phyloP scores from a whole-genome alignment of 1,284 basidiomycete species.

The Agroathelia rolfsii region DNA sequence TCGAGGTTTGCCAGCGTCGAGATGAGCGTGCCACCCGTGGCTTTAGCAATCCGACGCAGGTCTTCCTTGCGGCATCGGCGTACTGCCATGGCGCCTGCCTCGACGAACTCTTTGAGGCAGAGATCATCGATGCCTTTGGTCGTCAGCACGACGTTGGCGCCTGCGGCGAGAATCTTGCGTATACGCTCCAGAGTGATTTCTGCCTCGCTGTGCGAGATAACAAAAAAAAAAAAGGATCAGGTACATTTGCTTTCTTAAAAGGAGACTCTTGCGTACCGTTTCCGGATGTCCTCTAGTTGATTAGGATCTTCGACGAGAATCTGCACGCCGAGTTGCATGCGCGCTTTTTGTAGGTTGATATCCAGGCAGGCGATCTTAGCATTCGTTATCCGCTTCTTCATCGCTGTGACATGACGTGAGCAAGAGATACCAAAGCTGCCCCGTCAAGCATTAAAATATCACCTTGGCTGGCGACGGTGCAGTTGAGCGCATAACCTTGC shows the following conservation, averaged over 20 bases:
- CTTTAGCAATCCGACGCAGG: conserved; percentile 91
- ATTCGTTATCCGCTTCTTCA: conserved; percentile 90
- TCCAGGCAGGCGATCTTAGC: conserved; percentile 99
- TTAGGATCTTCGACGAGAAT: conserved; percentile 97
- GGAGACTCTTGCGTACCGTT: conserved; percentile 44
- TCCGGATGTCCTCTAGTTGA: conserved; percentile 94
- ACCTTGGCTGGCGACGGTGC: conserved; percentile 98
- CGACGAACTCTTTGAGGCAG: conserved; percentile 97
- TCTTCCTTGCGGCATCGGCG: conserved; percentile 98
- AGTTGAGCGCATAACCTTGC: conserved; percentile 96
- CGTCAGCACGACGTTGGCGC: conserved; percentile 95
- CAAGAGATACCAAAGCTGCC: conserved; percentile 1
- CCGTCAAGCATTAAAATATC: conserved; percentile 4
- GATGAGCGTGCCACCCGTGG: conserved; percentile 91
- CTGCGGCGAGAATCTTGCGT: conserved; percentile 90
- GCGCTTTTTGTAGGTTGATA: conserved; percentile 94
- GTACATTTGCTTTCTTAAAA: conserved; percentile 2
- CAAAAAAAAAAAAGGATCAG: conserved; percentile 3
- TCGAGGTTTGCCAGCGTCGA: conserved; percentile 94
- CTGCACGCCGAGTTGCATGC: conserved; percentile 98
- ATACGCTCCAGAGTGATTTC: conserved; percentile 97
- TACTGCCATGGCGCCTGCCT: conserved; percentile 98
- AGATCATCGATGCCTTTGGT: conserved; percentile 99
- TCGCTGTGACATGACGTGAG: conserved; percentile 45
- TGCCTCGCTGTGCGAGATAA: conserved; percentile 56